These are phyloP conservation scores for Hippophae gyantsensis DNA, from an alignment of 306 rosid species.

Conservation along the genomic window DNA sequence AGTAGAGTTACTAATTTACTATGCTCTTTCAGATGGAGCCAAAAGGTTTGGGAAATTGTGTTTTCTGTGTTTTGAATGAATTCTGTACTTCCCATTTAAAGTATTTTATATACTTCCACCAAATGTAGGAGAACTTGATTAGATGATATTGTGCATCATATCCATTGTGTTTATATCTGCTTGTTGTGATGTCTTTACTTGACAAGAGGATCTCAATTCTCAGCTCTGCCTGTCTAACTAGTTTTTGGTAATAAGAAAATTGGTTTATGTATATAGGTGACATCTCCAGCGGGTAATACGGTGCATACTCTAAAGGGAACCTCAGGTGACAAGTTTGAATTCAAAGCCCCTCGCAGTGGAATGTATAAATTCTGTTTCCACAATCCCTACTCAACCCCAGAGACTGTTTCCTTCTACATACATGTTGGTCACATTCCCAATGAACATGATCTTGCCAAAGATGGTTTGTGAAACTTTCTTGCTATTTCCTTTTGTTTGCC, in stretches of 20 bases:
- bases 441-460: constrained; percentile 89
- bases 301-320: constrained; percentile 71
- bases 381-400: constrained; percentile 90
- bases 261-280: constrained; percentile 45
- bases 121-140: too few relatives aligned
- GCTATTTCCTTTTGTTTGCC: constrained; percentile 6
- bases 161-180: too few relatives aligned
- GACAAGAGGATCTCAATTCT: too few relatives aligned
- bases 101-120: too few relatives aligned
- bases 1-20: too few relatives aligned
- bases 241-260: background rate
- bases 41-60: too few relatives aligned
- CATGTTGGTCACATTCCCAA: constrained; percentile 95
- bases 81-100: too few relatives aligned
- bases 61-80: too few relatives aligned
- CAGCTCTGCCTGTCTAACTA: background rate
- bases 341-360: constrained; percentile 82
- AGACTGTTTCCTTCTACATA: constrained; percentile 95
- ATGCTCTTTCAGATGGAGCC: too few relatives aligned
- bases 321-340: constrained; percentile 83
- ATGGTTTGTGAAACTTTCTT: constrained; percentile 46
- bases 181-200: too few relatives aligned
- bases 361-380: constrained; percentile 94
- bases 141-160: too few relatives aligned
- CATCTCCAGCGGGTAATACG: constrained; percentile 65